Base-by-base conservation (phyloP, 2,329 filamentous ascomycete species). In the Elsinoe australis region DNA sequence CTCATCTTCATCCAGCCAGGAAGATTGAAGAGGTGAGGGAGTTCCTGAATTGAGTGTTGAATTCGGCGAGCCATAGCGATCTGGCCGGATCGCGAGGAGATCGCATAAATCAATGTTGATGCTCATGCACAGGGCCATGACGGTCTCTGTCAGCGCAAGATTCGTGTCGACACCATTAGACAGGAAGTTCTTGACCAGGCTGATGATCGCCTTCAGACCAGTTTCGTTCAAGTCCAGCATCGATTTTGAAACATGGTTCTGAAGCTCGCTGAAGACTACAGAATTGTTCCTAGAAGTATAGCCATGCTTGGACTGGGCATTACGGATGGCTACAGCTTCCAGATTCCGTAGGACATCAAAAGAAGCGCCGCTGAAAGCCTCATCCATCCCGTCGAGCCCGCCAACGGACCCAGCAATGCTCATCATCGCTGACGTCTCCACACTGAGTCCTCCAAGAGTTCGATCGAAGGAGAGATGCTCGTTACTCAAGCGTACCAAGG, bases 81-180 rank as follows among this genome's bases (percentile, higher is more conserved):
- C 3, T 85, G 84, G 47, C 14, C 83, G 79, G 12, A 87, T 81
- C 4, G 90, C 71, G 22, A 96, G 70, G 90, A 92, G 98, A n/a
- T 85, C 85, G 59, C 95, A 87, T 9, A 95, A 74, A 15, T 82
- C 80, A 60, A 95, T 83, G 53, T 86, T 85, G 4, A 87, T 85
- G 57, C 92, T 96, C 1, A 85, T 80, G 8, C 85, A 85, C 32
- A 98, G 72, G 55, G 87, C 84, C 21, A 94, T 77, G 34, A 96
- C 72, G 1, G 85, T 78, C 58, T 94, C 86, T 0, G 90, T 96
- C 1, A 95, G 72, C 0, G 84, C 85, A 3, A 98, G 70, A 56
- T 98, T 98, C 2, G 85, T 89, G 57, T 95, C 87, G 2, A 96
- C 81, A 2, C 87, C 83, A 58, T 98, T 98, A 4, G 86, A 76